A percentile compares a stretch with the other conserved stretches of the same genome.
These are phyloP conservation scores for Coemansia sp. DNA, from an alignment of 192 early-diverging fungal species.

Conservation along the genomic window DNA sequence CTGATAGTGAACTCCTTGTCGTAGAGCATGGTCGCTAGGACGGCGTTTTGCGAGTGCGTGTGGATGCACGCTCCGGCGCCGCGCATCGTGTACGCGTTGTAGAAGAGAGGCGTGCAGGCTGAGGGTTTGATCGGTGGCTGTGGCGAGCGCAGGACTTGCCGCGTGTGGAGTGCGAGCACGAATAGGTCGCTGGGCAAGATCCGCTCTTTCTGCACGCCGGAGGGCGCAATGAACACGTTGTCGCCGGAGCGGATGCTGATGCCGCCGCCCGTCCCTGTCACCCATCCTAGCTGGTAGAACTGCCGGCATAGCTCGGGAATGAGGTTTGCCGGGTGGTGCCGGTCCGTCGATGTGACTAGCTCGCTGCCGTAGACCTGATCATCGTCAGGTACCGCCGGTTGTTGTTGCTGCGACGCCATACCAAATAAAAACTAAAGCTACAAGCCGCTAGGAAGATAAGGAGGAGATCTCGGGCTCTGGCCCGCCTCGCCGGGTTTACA, in stretches of 20 bases:
- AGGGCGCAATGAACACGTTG: constrained; percentile 86
- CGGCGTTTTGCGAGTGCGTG: constrained; percentile 95
- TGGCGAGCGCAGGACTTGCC: constrained; percentile 71
- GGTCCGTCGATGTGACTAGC: constrained; percentile 62
- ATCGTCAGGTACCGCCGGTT: background rate
- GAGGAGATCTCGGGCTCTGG: too few species aligned
- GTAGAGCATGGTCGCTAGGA: constrained; percentile 89
- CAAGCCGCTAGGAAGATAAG: too few species aligned
- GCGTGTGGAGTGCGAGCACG: constrained; percentile 68
- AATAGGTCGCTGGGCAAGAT: constrained; percentile 86
- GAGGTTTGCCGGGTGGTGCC: constrained; percentile 76
- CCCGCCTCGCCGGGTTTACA: too few species aligned
- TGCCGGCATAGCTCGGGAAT: constrained; percentile 91
- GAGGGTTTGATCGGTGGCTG: constrained; percentile 72
- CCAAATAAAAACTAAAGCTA: too few species aligned
- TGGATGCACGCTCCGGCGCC: constrained; percentile 92
- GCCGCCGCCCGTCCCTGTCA: constrained; percentile 94
- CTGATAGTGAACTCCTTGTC: constrained; percentile 83
- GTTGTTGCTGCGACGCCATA: background rate
- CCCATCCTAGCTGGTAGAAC: constrained; percentile 93
- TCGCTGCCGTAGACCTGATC: constrained; percentile 17
- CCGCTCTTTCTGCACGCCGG: constrained; percentile 95
- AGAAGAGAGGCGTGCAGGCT: constrained; percentile 95
- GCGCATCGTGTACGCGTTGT: constrained; percentile 87
- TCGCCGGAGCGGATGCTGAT: constrained; percentile 80